Evolutionary conservation across 345 rosid genomes (phyloP), one percentile per base, ranked within the genome.

Genomic region (Gossypium mustelinum): DNA sequence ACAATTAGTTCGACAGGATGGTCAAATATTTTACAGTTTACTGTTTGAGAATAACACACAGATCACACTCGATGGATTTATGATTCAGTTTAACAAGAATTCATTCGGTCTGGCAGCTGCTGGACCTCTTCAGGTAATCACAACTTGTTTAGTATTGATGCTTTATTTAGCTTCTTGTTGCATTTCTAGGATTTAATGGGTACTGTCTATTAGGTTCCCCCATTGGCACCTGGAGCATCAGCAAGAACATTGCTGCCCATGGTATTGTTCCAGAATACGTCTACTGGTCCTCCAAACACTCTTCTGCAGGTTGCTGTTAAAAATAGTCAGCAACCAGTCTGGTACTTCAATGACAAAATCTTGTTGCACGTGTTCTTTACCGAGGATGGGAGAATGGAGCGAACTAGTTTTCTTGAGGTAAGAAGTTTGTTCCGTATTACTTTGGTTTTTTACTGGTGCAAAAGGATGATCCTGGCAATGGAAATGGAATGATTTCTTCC

Each of bases 21-120:
- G 98, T 62, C 98, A 93, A 83, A 84, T 92, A 76, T 89, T 86
- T 76, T 96, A 96, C 79, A 85, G 84, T 78, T 76, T 96, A 79
- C 77, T 85, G 79, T 93, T 96, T 73, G 99, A 96, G 91, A 96
- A 96, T 87, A 93, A 88, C 84, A 12, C 97, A 2, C 97, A 90
- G 82, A 67, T 77, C 67, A 81, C 92, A 18, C 97, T 96, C 73
- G 99, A 96, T 83, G 99, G 99, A 47, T 96, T 96, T 87, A 89
- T 96, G 99, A 96, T 96, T 83, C 99, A 93, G 65, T 96, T 96
- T 80, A 96, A 96, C 90, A 96, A 93, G 89, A 96, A 96, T 72
- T 81, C 97, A 45, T 86, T 93, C 48, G 99, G 99, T 66, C 95
- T 96, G 76, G 97, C 98, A 16, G 91, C 99, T 85, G 90, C 89